Conservation (phyloP, 2,329 filamentous ascomycete genomes). For the Aspergillus versicolor region DNA sequence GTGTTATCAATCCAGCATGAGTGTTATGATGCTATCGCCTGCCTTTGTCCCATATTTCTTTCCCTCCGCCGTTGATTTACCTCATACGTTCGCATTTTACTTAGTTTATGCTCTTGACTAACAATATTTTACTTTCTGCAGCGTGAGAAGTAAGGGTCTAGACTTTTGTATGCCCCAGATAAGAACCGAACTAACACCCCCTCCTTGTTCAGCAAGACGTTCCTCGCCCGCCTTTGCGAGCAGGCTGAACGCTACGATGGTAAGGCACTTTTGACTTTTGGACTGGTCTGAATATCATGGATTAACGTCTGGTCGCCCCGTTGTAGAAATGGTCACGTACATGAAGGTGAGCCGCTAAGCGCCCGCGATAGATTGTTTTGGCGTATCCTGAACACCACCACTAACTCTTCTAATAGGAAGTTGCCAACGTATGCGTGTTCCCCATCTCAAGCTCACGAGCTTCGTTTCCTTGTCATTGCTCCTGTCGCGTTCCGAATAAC, state of each 20-base stretch:
- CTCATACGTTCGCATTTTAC: not conserved
- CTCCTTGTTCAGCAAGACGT: constrained; percentile 77
- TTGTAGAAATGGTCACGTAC: constrained; percentile 89
- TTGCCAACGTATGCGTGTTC: constrained; percentile 71
- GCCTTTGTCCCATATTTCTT: constrained; percentile 5
- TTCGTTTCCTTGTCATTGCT: constrained; percentile 9
- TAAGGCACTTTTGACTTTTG: constrained; percentile 40
- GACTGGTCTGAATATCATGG: constrained; percentile 13
- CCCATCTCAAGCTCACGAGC: constrained; percentile 3
- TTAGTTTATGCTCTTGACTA: constrained; percentile 10
- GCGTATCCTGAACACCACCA: constrained; percentile 8
- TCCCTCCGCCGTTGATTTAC: constrained; percentile 6
- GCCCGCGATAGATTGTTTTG: constrained; percentile 4
- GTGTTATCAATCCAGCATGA: constrained; percentile 30
- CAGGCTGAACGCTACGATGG: constrained; percentile 99
- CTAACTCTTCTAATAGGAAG: constrained; percentile 63
- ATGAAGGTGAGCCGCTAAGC: constrained; percentile 72
- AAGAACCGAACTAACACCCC: constrained; percentile 37
- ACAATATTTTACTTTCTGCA: constrained; percentile 37
- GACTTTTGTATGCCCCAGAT: constrained; percentile 16
- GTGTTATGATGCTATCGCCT: constrained; percentile 1
- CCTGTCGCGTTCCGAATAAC: constrained; percentile 10
- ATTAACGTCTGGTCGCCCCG: constrained; percentile 25
- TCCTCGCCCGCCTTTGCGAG: constrained; percentile 99
- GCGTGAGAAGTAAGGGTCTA: constrained; percentile 66